phyloP scores from a whole-genome alignment of 495 filamentous ascomycete genomes.

The Xylaria castorea region DNA sequence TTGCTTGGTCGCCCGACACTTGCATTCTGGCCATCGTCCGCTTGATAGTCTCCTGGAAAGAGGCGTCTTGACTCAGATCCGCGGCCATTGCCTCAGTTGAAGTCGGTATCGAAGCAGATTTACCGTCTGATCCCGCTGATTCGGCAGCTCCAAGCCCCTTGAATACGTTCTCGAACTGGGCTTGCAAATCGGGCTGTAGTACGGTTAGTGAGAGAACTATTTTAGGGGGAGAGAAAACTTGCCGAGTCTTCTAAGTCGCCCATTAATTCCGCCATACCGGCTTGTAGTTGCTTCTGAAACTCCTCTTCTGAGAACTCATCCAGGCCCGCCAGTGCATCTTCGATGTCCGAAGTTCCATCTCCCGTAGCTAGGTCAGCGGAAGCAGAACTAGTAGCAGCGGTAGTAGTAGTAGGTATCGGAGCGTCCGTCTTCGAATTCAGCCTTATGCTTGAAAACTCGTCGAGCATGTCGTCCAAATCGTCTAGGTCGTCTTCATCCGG shows the following conservation, averaged over 20 bases:
- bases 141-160: conserved; percentile 70
- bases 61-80: conserved; percentile 57
- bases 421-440: conserved; percentile 56
- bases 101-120: conserved; percentile 35
- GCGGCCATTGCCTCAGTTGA: conserved; percentile 35
- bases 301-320: conserved; percentile 66
- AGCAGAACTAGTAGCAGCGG: conserved; percentile 22
- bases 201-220: conserved; percentile 23
- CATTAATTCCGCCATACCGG: conserved; percentile 84
- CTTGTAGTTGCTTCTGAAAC: conserved; percentile 83
- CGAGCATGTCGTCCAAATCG: conserved; percentile 92
- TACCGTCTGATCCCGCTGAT: conserved; percentile 39
- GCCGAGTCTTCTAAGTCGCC: conserved; percentile 69
- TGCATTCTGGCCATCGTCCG: conserved; percentile 96
- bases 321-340: conserved; percentile 28
- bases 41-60: conserved; percentile 89
- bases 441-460: conserved; percentile 76
- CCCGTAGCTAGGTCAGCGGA: conserved; percentile 22
- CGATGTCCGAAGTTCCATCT: conserved; percentile 13
- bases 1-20: conserved; percentile 79
- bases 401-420: conserved; percentile 46
- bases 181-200: conserved; percentile 74
- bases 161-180: conserved; percentile 85
- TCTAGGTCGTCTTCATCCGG: conserved; percentile 84
- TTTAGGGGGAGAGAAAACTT: conserved; percentile 28